phyloP scores from a whole-genome alignment of 345 rosid genomes.

The Brassica cretica region DNA sequence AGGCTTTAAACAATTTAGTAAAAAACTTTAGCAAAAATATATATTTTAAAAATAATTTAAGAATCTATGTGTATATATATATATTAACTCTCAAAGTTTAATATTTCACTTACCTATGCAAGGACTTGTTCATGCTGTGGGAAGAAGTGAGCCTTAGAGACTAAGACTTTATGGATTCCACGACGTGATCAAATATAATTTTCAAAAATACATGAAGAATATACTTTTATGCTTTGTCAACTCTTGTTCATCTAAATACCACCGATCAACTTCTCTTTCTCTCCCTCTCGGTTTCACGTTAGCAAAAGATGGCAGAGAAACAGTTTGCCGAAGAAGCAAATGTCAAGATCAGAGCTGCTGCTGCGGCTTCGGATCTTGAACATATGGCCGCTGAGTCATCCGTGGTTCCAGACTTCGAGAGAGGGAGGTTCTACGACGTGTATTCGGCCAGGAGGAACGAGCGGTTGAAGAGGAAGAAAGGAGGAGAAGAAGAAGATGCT shows the following conservation, averaged over 20 bases:
- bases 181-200: neutral
- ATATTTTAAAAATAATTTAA: too few relatives aligned
- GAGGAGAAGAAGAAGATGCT: conserved; percentile 45
- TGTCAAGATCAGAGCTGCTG: neutral
- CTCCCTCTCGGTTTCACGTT: neutral
- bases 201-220: neutral
- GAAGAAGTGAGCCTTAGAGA: neutral
- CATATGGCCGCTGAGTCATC: neutral
- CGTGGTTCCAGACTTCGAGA: conserved; percentile 55
- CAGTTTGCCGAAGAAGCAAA: neutral
- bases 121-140: neutral
- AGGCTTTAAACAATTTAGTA: neutral
- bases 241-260: neutral
- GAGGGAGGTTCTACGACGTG: conserved; percentile 85
- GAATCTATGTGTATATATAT: neutral
- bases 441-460: conserved; percentile 86
- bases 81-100: neutral
- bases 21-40: neutral
- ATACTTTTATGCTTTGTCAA: neutral
- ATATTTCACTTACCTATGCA: neutral
- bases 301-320: neutral
- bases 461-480: conserved; percentile 65
- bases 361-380: neutral
- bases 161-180: neutral
- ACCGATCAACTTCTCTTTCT: neutral